Base-by-base conservation (phyloP, 2,329 filamentous ascomycete genomes). In the Aspergillus arachidicola region DNA sequence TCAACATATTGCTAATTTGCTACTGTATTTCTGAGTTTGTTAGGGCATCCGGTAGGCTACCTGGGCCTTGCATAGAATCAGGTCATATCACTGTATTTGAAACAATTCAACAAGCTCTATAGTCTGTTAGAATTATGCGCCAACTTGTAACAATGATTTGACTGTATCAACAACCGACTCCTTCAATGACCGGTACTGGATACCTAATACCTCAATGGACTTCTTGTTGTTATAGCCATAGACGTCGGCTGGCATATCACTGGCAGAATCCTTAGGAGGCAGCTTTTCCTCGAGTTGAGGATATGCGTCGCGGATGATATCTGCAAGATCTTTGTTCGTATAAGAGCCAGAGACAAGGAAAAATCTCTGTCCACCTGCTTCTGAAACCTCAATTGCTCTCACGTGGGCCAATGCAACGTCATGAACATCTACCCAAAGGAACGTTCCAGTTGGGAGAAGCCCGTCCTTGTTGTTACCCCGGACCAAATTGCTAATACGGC, bases 401-500 rank as follows among this genome's bases (percentile, higher is more conserved):
- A 82, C 78, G 66, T 84, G 82, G 19, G 82, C 82, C 11, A 83
- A 73, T 12, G 82, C 82, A 50, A 83, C 73, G 61, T 84, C 82
- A 9, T 80, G 79, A 19, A 83, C 82, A 76, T 82, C 72, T 2
- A 89, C 85, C 79, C 86, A 90, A 1, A 88, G 79, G 70, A 81
- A 88, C 0, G 84, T 83, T 0, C 83, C 84, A 0, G 87, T 90
- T 0, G 86, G 81, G 0, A 85, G 81, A 11, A 91, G 82, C 30
- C 82, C 80, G 2, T 85, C 78, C 66, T 86, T 88, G 73, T 81
- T 84, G 63, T 86, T 84, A 21, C 90, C 91, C 7, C 82, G 84
- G n/a, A 89, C 82, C 58, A 91, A 78, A 64, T 89, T 83, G 10
- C 86, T 80, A 59, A 92, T 84, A 23, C 88, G 85, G 68, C 88